Conservation (phyloP, 345 rosid genomes). For the Sonneratia caseolaris region DNA sequence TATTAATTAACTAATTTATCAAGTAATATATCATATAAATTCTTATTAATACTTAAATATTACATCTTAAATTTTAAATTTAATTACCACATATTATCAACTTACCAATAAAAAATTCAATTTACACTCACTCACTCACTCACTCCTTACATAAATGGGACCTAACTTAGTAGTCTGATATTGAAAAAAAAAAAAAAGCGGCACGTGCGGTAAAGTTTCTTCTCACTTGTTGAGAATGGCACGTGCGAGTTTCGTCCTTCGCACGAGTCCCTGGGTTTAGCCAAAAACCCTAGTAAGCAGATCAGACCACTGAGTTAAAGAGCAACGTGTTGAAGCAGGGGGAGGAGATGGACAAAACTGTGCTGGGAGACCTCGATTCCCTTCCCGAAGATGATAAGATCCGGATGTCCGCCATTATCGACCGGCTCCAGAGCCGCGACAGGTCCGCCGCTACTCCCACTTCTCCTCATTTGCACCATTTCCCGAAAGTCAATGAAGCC, state of each 20-base stretch:
- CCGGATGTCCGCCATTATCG: slow-evolving; percentile 9
- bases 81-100: too few species aligned
- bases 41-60: too few species aligned
- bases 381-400: slow-evolving; percentile 16
- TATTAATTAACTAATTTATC: too few species aligned
- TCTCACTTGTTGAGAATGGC: neutral
- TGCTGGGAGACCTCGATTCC: slow-evolving; percentile 12
- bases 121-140: too few species aligned
- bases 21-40: too few species aligned
- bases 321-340: neutral
- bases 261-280: slow-evolving; percentile 3
- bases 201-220: neutral
- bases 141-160: too few species aligned
- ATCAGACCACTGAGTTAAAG: neutral
- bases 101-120: too few species aligned
- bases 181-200: too few species aligned
- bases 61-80: too few species aligned
- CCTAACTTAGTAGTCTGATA: too few species aligned
- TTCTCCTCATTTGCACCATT: neutral
- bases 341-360: slow-evolving; percentile 15
- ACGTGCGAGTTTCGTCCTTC: slow-evolving; percentile 4
- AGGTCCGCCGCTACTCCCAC: slow-evolving; percentile 6
- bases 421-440: slow-evolving; percentile 16
- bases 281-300: slow-evolving; percentile 7
- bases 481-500: neutral